These are phyloP conservation scores for Waitea zeae DNA, from an alignment of 1,284 basidiomycete genomes.

Conservation along the genomic window DNA sequence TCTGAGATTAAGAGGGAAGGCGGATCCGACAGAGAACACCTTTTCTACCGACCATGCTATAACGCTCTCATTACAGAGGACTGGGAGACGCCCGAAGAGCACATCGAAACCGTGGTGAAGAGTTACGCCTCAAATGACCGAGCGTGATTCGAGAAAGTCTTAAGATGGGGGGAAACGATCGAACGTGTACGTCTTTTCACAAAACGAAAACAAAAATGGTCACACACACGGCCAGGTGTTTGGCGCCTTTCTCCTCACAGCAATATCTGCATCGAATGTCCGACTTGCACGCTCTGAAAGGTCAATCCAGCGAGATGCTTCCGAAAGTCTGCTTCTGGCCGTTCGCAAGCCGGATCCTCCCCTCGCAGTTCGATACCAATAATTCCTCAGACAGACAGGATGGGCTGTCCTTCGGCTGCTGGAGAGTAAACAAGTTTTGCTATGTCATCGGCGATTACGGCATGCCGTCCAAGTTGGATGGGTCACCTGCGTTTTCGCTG, in stretches of 20 bases:
- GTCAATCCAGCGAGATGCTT: constrained; percentile 76
- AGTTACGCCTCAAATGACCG: constrained; percentile 99
- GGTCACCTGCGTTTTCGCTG: constrained; percentile 80
- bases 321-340: constrained; percentile 81
- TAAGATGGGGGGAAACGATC: constrained; percentile 90
- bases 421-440: constrained; percentile 61
- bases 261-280: too few species aligned
- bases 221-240: too few species aligned
- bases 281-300: constrained; percentile 78
- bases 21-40: constrained; percentile 81
- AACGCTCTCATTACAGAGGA: constrained; percentile 95
- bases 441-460: constrained; percentile 97
- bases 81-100: constrained; percentile 94
- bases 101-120: constrained; percentile 92
- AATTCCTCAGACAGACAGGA: constrained; percentile 98
- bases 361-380: constrained; percentile 73
- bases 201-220: too few species aligned
- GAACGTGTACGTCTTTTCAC: too few species aligned
- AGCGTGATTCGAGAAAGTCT: constrained; percentile 88
- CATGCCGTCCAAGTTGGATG: constrained; percentile 69
- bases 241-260: too few species aligned
- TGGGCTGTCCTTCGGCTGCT: constrained; percentile 82
- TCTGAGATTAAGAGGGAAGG: constrained; percentile 70
- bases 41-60: constrained; percentile 96
- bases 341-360: constrained; percentile 77